phyloP scores from a whole-genome alignment of 192 early-diverging fungal genomes.

The Helicostylum pulchrum region DNA sequence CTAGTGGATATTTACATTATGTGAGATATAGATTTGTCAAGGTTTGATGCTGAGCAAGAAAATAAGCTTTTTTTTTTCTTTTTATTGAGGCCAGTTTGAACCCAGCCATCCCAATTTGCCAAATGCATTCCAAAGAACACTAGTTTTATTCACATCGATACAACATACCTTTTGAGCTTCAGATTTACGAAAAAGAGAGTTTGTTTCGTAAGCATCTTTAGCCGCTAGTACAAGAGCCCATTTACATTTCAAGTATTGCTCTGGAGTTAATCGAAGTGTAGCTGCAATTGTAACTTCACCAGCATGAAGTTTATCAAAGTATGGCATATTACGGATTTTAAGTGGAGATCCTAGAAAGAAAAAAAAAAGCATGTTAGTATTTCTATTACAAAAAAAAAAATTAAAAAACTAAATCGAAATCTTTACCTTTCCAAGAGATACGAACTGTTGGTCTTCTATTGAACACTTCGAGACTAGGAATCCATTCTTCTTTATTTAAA shows the following conservation, averaged over 20 bases:
- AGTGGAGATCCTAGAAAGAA: constrained; percentile 27
- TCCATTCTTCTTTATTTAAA: constrained; percentile 22
- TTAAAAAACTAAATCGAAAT: background rate
- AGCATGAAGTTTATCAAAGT: constrained; percentile 28
- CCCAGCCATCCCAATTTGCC: constrained; percentile 71
- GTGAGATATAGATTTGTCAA: too few species aligned
- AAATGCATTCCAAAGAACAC: constrained; percentile 76
- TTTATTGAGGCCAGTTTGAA: constrained; percentile 25
- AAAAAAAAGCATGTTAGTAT: background rate
- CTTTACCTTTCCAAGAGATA: constrained; percentile 39
- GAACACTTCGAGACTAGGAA: constrained; percentile 27
- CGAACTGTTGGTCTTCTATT: constrained; percentile 24
- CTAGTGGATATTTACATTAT: too few species aligned
- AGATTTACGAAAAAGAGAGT: constrained; percentile 65
- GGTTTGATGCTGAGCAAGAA: too few species aligned
- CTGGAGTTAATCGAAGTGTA: constrained; percentile 69
- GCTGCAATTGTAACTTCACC: constrained; percentile 38
- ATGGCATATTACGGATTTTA: constrained; percentile 24
- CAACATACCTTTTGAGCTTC: constrained; percentile 79
- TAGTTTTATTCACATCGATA: constrained; percentile 84
- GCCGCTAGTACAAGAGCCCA: constrained; percentile 58
- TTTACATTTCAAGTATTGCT: constrained; percentile 76
- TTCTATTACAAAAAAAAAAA: background rate
- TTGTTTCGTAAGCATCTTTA: constrained; percentile 19
- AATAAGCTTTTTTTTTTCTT: background rate